Conservation (phyloP, 1,284 basidiomycete species). For the Pseudozyma thailandica region DNA sequence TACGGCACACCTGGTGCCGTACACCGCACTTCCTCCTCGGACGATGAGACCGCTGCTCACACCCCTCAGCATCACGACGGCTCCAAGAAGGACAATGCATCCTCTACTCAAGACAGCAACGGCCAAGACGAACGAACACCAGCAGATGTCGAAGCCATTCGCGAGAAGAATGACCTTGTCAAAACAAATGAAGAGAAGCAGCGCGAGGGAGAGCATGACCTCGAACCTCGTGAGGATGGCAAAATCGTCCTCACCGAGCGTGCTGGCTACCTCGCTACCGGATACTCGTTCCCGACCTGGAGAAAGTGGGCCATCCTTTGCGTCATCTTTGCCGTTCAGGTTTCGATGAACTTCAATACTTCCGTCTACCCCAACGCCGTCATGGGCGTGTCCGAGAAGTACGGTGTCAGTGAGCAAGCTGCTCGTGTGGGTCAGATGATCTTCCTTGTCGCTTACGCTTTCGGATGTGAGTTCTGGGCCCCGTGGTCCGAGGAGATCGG, state of each 20-base stretch:
- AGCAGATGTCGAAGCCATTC: conserved; percentile 33
- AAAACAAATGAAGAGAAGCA: conserved; percentile 51
- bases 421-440: conserved; percentile 69
- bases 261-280: conserved; percentile 63
- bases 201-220: conserved; percentile 42
- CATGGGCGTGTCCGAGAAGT: conserved; percentile 60
- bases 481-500: conserved; percentile 68
- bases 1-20: not conserved
- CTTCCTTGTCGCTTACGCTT: conserved; percentile 70
- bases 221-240: conserved; percentile 59
- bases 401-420: conserved; percentile 66
- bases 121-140: conserved; percentile 7
- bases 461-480: conserved; percentile 67
- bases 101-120: conserved; percentile 16
- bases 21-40: conserved; percentile 27
- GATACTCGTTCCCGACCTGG: conserved; percentile 59
- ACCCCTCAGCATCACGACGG: conserved; percentile 7
- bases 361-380: conserved; percentile 68
- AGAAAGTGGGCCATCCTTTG: conserved; percentile 69
- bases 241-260: conserved; percentile 66
- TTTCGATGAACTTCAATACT: conserved; percentile 69
- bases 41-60: conserved; percentile 19
- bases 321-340: conserved; percentile 69
- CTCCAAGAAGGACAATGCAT: conserved; percentile 11
- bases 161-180: conserved; percentile 39